phyloP scores from a whole-genome alignment of 2,329 filamentous ascomycete species.

The Neonectria ditissima region DNA sequence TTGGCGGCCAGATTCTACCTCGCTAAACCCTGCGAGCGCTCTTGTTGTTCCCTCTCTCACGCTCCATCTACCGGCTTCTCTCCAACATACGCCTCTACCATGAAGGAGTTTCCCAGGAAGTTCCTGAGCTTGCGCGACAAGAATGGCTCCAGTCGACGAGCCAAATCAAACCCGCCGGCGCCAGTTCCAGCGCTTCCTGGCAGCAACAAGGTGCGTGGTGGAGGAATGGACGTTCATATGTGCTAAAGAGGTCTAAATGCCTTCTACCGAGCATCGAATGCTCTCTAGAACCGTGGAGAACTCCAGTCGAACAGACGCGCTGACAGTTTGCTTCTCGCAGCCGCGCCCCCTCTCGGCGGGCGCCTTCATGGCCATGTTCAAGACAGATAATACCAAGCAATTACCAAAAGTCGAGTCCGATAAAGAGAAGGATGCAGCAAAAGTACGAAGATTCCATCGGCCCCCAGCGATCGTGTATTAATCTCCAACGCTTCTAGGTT shows the following conservation, averaged over 20 bases:
- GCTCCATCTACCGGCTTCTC: background rate
- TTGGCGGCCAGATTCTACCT: conserved; percentile 44
- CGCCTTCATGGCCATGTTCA: conserved; percentile 73
- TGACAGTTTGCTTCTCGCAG: conserved; percentile 49
- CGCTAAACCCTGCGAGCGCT: conserved; percentile 48
- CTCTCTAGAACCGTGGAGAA: background rate
- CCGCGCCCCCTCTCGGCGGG: conserved; percentile 67
- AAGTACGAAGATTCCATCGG: conserved; percentile 46
- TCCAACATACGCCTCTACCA: conserved; percentile 48
- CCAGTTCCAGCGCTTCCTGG: conserved; percentile 48
- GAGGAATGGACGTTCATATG: background rate
- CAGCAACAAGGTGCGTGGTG: conserved; percentile 60
- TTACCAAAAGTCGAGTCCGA: conserved; percentile 56
- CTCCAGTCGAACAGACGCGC: conserved; percentile 15
- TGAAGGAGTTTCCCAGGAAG: conserved; percentile 70
- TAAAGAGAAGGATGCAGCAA: conserved; percentile 60
- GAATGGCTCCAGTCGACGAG: conserved; percentile 64
- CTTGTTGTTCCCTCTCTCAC: conserved; percentile 27
- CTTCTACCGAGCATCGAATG: background rate
- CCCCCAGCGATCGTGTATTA: conserved; percentile 27
- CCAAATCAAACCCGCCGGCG: conserved; percentile 66
- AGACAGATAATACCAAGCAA: conserved; percentile 68
- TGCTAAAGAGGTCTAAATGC: background rate
- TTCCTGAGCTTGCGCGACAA: conserved; percentile 80
- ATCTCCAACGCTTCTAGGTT: conserved; percentile 49